Percentiles rank a stretch among this genome's conserved stretches.
Evolutionary conservation across 2,329 filamentous ascomycete genomes (phyloP).

Genomic region (Sphaerostilbella broomeana): DNA sequence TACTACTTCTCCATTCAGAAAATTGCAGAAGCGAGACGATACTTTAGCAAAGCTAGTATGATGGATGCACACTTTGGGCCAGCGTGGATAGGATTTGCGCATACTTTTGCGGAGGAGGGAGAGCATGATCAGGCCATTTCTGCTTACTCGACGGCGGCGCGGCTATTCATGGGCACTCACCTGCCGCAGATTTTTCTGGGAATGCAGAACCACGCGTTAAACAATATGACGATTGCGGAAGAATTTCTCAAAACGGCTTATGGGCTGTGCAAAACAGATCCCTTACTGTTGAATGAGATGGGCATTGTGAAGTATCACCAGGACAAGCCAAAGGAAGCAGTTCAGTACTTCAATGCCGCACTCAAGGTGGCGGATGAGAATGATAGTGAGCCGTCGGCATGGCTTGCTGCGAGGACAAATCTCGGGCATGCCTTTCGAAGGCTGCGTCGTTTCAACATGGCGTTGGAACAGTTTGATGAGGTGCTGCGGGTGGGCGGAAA

Average conservation of each 20-base stretch:
- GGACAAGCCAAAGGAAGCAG: conserved; percentile 66
- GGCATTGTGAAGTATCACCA: conserved; percentile 96
- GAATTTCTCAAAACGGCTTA: conserved; percentile 93
- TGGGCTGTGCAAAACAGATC: conserved; percentile 74
- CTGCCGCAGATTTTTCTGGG: conserved; percentile 91
- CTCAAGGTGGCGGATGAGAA: conserved; percentile 73
- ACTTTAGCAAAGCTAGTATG: conserved; percentile 95
- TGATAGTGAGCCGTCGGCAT: conserved; percentile 73
- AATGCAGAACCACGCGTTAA: conserved; percentile 96
- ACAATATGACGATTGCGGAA: conserved; percentile 87
- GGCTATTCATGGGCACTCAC: conserved; percentile 94
- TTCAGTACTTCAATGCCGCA: conserved; percentile 70
- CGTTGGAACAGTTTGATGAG: conserved; percentile 77
- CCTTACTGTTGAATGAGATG: conserved; percentile 88
- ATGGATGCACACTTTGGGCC: conserved; percentile 97
- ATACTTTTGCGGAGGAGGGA: conserved; percentile 94
- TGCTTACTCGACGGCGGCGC: conserved; percentile 90
- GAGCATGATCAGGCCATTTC: conserved; percentile 98
- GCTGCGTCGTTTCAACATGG: conserved; percentile 52
- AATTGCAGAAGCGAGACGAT: conserved; percentile 87
- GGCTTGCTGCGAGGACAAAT: conserved; percentile 79
- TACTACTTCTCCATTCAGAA: conserved; percentile 89
- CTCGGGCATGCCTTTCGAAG: conserved; percentile 82
- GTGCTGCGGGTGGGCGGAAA: conserved; percentile 78
- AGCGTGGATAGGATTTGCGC: conserved; percentile 97